Evolutionary conservation across 2,329 filamentous ascomycete genomes (phyloP).

Genomic region (Penicillium sp.): DNA sequence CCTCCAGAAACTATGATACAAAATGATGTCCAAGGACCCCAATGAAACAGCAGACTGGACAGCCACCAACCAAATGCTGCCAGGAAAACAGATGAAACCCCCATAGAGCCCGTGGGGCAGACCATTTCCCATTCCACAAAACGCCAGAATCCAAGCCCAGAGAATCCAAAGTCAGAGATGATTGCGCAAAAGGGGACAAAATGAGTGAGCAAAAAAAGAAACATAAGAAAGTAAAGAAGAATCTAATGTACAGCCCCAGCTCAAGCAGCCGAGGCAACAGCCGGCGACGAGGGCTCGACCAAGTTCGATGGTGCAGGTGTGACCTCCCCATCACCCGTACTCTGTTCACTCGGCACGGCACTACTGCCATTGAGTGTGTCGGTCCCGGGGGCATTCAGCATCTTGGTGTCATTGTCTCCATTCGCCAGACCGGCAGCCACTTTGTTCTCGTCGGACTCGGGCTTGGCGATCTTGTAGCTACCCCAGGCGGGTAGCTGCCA

Average conservation of each 20-base stretch:
- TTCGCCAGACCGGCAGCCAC: conserved; percentile 61
- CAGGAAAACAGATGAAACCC: conserved; percentile 2
- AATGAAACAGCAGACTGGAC: background rate
- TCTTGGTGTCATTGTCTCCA: conserved; percentile 61
- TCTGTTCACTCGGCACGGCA: conserved; percentile 63
- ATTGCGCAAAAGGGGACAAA: conserved; percentile 3
- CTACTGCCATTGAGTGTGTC: conserved; percentile 43
- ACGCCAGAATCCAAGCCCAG: conserved; percentile 13
- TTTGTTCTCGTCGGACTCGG: conserved; percentile 54
- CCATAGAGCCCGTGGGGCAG: background rate
- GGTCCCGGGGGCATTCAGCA: conserved; percentile 48
- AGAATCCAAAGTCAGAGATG: conserved; percentile 11
- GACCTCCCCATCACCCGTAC: conserved; percentile 55
- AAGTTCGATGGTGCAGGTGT: conserved; percentile 51
- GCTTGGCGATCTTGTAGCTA: conserved; percentile 50
- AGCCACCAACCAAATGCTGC: background rate
- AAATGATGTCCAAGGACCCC: background rate
- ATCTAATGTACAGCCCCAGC: conserved; percentile 34
- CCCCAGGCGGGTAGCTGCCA: conserved; percentile 87
- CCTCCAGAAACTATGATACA: conserved; percentile 8
- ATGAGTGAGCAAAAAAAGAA: conserved; percentile 9
- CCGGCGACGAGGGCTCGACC: conserved; percentile 58
- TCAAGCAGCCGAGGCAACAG: conserved; percentile 46
- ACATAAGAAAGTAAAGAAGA: conserved; percentile 4
- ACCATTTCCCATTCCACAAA: conserved; percentile 6